A percentile compares a stretch with the other conserved stretches of the same genome.
These are phyloP conservation scores for Fragosphaeria purpurea DNA, from an alignment of 2,329 filamentous ascomycete species.

Conservation along the genomic window DNA sequence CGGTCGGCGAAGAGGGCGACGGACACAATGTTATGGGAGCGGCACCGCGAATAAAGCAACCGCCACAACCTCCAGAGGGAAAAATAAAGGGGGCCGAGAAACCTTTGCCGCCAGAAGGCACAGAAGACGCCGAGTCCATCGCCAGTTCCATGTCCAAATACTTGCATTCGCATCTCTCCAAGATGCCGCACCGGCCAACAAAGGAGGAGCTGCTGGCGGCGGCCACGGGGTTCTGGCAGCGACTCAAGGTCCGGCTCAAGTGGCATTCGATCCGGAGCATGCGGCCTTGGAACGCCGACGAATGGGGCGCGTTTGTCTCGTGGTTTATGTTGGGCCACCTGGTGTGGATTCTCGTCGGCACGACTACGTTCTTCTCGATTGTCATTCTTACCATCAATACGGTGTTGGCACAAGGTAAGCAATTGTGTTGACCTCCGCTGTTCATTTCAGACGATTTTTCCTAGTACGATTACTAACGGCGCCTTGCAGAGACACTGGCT, in stretches of 20 bases:
- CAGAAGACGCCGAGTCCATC: slow-evolving; percentile 30
- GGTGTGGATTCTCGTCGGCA: slow-evolving; percentile 91
- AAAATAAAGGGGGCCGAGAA: slow-evolving; percentile 1
- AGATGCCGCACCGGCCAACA: slow-evolving; percentile 76
- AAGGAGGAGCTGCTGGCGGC: slow-evolving; percentile 90
- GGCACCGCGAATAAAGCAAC: neutral
- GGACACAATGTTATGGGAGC: too few relatives aligned
- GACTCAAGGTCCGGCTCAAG: slow-evolving; percentile 86
- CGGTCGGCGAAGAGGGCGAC: too few relatives aligned
- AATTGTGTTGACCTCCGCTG: neutral
- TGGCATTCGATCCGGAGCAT: slow-evolving; percentile 94
- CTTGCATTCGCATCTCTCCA: slow-evolving; percentile 46
- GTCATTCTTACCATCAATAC: slow-evolving; percentile 89
- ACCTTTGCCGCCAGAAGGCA: slow-evolving; percentile 10
- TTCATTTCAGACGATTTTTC: neutral
- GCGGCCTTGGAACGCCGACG: slow-evolving; percentile 88
- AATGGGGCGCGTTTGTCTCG: slow-evolving; percentile 90
- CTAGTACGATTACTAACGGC: too few relatives aligned
- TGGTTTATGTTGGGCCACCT: slow-evolving; percentile 93
- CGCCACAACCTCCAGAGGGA: neutral
- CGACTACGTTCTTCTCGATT: slow-evolving; percentile 92
- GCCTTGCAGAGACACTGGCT: slow-evolving; percentile 66
- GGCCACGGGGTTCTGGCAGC: slow-evolving; percentile 85
- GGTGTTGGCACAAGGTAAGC: slow-evolving; percentile 79
- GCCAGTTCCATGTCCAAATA: slow-evolving; percentile 49